These are phyloP conservation scores for Diaporthe sp. DNA, from an alignment of 2,329 filamentous ascomycete species.

Conservation along the genomic window DNA sequence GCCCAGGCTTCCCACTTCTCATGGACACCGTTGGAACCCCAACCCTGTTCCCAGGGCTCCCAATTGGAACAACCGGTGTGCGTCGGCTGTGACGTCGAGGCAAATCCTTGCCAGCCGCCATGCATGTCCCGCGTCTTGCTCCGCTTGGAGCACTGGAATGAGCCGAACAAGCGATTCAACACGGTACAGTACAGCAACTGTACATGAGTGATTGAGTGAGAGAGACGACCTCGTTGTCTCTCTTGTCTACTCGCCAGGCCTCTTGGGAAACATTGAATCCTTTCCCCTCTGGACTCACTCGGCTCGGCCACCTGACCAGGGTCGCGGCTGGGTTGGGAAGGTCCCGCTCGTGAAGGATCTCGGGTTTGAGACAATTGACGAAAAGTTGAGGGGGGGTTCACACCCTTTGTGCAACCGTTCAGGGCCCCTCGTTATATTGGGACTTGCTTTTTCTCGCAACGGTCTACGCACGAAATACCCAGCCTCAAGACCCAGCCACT, in stretches of 20 bases:
- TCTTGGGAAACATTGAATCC: slow-evolving; percentile 8
- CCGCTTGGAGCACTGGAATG: slow-evolving; percentile 13
- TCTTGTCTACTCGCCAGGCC: neutral
- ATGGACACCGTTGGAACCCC: slow-evolving; percentile 26
- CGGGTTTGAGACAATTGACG: slow-evolving; percentile 38
- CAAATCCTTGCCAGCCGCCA: slow-evolving; percentile 35
- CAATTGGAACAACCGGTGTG: slow-evolving; percentile 36
- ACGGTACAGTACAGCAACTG: neutral
- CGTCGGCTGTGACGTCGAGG: slow-evolving; percentile 15
- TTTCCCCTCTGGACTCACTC: slow-evolving; percentile 18
- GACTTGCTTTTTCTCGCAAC: slow-evolving; percentile 26
- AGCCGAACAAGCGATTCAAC: slow-evolving; percentile 20
- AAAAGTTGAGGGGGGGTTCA: slow-evolving; percentile 34
- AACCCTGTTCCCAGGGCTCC: slow-evolving; percentile 32
- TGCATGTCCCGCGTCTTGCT: slow-evolving; percentile 26
- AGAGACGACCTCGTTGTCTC: slow-evolving; percentile 24
- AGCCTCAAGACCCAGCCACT: slow-evolving; percentile 33
- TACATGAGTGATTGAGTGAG: neutral
- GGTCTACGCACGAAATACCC: slow-evolving; percentile 34
- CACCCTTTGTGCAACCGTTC: slow-evolving; percentile 36
- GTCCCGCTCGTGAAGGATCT: slow-evolving; percentile 36
- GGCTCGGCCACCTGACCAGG: slow-evolving; percentile 21
- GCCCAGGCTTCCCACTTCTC: slow-evolving; percentile 17
- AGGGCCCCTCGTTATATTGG: slow-evolving; percentile 30
- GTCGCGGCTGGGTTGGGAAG: slow-evolving; percentile 35